Percentiles rank a stretch among this genome's conserved stretches.
Evolutionary conservation across 1,284 basidiomycete species (phyloP).

Genomic region (Cutaneotrichosporon sp.): DNA sequence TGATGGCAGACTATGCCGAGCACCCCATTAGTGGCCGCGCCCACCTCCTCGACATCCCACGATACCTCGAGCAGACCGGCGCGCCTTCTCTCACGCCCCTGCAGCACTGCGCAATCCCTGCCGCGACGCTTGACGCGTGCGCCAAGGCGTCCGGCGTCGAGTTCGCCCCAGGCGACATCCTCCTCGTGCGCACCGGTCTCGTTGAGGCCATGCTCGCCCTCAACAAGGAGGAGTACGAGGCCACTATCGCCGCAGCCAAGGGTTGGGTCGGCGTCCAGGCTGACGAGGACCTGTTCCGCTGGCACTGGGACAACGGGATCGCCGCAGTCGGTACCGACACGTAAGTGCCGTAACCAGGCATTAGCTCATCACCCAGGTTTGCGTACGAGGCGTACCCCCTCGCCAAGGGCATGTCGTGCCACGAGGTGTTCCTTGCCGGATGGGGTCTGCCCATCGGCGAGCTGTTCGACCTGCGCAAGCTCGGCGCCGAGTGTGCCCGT

Average conservation of each 20-base stretch:
- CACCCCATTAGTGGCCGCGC: constrained; percentile 20
- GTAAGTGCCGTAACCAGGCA: neutral
- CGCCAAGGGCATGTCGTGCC: constrained; percentile 6
- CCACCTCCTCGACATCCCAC: constrained; percentile 19
- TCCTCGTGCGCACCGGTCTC: constrained; percentile 46
- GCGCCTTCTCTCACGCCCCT: constrained; percentile 42
- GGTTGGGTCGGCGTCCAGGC: constrained; percentile 27
- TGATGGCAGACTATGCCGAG: constrained; percentile 12
- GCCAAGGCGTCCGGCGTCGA: constrained; percentile 31
- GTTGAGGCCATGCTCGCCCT: constrained; percentile 40
- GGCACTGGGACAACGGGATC: constrained; percentile 50
- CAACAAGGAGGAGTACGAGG: constrained; percentile 20
- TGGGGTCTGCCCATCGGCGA: constrained; percentile 48
- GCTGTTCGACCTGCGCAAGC: constrained; percentile 47
- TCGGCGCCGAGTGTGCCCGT: constrained; percentile 38
- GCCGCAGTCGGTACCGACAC: constrained; percentile 48
- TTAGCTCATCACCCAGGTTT: constrained; percentile 12
- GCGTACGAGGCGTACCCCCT: constrained; percentile 35
- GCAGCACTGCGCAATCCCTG: constrained; percentile 15
- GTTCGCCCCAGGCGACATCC: constrained; percentile 40
- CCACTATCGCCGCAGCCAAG: constrained; percentile 6
- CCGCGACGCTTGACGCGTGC: constrained; percentile 27
- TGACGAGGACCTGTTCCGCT: constrained; percentile 38
- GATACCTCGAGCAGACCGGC: constrained; percentile 36
- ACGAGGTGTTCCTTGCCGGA: constrained; percentile 38